Percentiles rank a stretch among this genome's conserved stretches.
Evolutionary conservation across 1,284 basidiomycete genomes (phyloP).

Genomic region (Inonotus hispidus): DNA sequence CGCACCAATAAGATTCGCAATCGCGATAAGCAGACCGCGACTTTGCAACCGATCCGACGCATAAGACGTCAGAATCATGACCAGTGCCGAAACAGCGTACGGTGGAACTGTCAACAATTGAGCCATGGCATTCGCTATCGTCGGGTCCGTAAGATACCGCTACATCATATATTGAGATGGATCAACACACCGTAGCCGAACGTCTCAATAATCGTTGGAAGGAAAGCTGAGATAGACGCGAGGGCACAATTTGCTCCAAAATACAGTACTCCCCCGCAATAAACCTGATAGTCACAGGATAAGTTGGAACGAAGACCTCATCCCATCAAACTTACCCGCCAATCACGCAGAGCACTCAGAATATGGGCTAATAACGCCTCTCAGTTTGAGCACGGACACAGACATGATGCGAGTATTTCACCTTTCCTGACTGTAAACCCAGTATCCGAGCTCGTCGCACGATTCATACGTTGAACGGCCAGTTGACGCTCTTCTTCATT

Average conservation of each 20-base stretch:
- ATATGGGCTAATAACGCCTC: constrained; percentile 46
- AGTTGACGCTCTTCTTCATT: constrained; percentile 68
- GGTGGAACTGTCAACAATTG: constrained; percentile 79
- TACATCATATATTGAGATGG: neutral
- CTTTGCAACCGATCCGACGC: constrained; percentile 69
- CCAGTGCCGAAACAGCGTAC: constrained; percentile 66
- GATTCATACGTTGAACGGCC: constrained; percentile 69
- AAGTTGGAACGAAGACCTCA: too few species aligned
- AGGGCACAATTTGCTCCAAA: constrained; percentile 77
- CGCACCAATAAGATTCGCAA: constrained; percentile 45
- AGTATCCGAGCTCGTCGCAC: constrained; percentile 58
- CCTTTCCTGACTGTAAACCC: constrained; percentile 62
- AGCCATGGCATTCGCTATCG: constrained; percentile 45
- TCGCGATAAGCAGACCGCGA: constrained; percentile 57
- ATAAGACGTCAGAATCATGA: constrained; percentile 58
- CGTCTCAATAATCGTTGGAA: constrained; percentile 77
- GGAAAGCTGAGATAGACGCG: constrained; percentile 75
- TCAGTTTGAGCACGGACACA: too few species aligned
- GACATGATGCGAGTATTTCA: constrained; percentile 28
- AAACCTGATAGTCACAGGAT: constrained; percentile 50
- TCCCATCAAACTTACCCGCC: constrained; percentile 45
- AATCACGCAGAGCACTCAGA: constrained; percentile 60
- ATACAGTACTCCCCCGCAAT: constrained; percentile 59
- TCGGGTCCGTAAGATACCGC: neutral
- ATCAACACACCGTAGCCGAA: constrained; percentile 50